Evolutionary conservation across 768 basidiomycete species (phyloP).

Genomic region (Amanita pseudoporphyria): DNA sequence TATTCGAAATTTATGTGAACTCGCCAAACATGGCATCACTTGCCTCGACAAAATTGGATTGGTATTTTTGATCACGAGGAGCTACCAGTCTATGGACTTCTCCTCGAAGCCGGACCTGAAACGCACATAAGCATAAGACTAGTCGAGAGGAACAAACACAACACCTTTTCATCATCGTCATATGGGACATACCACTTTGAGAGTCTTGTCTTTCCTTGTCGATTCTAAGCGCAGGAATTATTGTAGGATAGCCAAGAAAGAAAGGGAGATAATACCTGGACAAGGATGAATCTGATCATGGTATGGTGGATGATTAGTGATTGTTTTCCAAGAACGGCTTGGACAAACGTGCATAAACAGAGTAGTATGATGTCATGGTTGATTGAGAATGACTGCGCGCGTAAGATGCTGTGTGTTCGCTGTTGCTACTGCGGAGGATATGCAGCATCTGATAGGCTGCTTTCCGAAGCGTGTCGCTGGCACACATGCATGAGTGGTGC

Average conservation of each 20-base stretch:
- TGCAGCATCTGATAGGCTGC: no score
- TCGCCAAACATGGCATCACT: constrained; percentile 14
- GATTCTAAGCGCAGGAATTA: constrained; percentile 48
- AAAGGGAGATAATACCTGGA: constrained; percentile 49
- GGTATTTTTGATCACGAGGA: constrained; percentile 96
- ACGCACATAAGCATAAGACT: neutral
- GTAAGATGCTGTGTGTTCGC: no score
- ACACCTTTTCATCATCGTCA: constrained; percentile 97
- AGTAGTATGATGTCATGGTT: neutral
- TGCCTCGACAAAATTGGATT: constrained; percentile 98
- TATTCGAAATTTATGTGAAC: constrained; percentile 6
- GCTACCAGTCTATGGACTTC: constrained; percentile 96
- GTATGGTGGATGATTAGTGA: constrained; percentile 12
- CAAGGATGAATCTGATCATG: constrained; percentile 98
- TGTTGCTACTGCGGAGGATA: no score
- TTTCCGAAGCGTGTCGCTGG: no score
- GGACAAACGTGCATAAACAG: constrained; percentile 11
- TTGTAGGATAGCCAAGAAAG: neutral
- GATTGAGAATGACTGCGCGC: no score
- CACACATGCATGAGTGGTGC: neutral
- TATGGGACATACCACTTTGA: constrained; percentile 99
- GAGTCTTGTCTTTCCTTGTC: constrained; percentile 94
- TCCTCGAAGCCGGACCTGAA: constrained; percentile 82
- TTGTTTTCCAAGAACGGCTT: constrained; percentile 3
- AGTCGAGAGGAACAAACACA: neutral